Evolutionary conservation across 2,329 filamentous ascomycete genomes (phyloP).

Genomic region (Colletotrichum tofieldiae): DNA sequence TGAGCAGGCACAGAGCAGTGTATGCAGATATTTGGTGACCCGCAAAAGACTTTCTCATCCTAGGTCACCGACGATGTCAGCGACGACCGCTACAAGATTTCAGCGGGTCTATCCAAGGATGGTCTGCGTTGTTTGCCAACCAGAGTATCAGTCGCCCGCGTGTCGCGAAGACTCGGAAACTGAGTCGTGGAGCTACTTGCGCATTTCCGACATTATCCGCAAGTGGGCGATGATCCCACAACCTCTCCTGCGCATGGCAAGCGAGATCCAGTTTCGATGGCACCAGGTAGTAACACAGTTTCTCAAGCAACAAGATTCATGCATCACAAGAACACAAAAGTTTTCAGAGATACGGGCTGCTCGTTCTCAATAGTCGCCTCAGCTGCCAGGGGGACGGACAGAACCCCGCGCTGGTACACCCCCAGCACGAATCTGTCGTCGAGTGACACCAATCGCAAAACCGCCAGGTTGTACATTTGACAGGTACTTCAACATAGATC

Average conservation of each 20-base stretch:
- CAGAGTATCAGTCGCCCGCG: neutral
- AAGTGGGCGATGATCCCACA: neutral
- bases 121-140: neutral
- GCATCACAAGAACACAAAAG: neutral
- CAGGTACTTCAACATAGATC: neutral
- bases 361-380: neutral
- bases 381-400: neutral
- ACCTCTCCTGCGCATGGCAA: neutral
- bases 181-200: constrained; percentile 9
- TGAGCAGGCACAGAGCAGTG: neutral
- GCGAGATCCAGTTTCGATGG: neutral
- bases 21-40: neutral
- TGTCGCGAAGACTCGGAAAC: neutral
- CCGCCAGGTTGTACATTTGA: neutral
- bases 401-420: neutral
- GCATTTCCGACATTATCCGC: constrained; percentile 23
- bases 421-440: neutral
- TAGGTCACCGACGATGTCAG: neutral
- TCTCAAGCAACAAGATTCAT: neutral
- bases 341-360: neutral
- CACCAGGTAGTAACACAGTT: neutral
- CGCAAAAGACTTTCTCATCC: neutral
- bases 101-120: neutral
- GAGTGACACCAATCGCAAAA: neutral
- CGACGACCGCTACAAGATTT: neutral